phyloP scores from a whole-genome alignment of 164 flowering plant species.

The Warburgia ugandensis region DNA sequence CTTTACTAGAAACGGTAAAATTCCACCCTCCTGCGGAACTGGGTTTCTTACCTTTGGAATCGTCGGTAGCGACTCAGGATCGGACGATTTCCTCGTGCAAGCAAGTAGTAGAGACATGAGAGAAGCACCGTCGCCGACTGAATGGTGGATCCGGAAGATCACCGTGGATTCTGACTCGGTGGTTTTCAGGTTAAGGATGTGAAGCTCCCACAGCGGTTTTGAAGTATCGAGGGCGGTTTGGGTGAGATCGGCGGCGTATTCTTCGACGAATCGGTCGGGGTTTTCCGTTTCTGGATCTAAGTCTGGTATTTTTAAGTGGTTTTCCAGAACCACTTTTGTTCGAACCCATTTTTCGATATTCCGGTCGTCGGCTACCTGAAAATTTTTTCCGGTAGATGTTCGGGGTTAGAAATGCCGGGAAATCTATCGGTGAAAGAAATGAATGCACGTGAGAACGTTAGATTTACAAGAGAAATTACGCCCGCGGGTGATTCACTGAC shows the following conservation, averaged over 20 bases:
- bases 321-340: slow-evolving; percentile 32
- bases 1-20: slow-evolving; percentile 1
- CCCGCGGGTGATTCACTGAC: neutral
- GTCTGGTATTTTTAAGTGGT: slow-evolving; percentile 37
- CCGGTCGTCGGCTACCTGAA: slow-evolving; percentile 30
- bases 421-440: too few relatives aligned
- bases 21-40: slow-evolving; percentile 9
- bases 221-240: slow-evolving; percentile 34
- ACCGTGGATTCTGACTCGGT: slow-evolving; percentile 35
- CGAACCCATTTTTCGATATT: slow-evolving; percentile 32
- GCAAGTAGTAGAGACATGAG: slow-evolving; percentile 52
- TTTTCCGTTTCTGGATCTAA: slow-evolving; percentile 22
- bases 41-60: slow-evolving; percentile 24
- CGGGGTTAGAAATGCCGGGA: neutral
- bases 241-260: slow-evolving; percentile 34
- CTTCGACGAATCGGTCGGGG: slow-evolving; percentile 42
- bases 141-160: slow-evolving; percentile 53
- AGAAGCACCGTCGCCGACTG: slow-evolving; percentile 67
- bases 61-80: slow-evolving; percentile 43
- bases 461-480: neutral
- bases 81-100: slow-evolving; percentile 34
- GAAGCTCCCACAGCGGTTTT: slow-evolving; percentile 65
- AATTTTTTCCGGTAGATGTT: neutral
- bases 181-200: slow-evolving; percentile 47
- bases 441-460: too few relatives aligned